Evolutionary conservation across 2,329 filamentous ascomycete species (phyloP).

Genomic region (Elsinoe fawcettii): DNA sequence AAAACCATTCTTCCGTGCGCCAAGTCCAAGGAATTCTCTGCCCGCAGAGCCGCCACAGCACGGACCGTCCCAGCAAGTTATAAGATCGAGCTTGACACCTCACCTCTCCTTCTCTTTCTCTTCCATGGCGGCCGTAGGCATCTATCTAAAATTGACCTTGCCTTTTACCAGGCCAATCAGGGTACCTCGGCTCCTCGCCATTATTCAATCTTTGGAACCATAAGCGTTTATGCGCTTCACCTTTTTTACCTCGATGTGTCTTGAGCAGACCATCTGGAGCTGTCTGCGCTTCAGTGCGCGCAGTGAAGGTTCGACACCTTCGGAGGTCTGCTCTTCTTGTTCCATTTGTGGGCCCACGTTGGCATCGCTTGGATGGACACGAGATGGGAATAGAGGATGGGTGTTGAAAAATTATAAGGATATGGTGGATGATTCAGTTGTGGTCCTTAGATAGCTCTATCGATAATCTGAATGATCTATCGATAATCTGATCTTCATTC

Average conservation of each 20-base stretch:
- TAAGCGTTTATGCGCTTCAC: neutral
- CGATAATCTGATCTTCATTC: too few species aligned
- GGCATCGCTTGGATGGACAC: too few species aligned
- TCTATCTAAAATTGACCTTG: constrained; percentile 17
- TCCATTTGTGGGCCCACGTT: too few species aligned
- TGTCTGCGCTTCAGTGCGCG: constrained; percentile 1
- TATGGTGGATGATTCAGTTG: too few species aligned
- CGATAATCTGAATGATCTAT: too few species aligned
- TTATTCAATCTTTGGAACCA: constrained; percentile 17
- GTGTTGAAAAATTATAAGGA: too few species aligned
- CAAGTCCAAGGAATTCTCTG: neutral
- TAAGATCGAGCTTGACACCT: neutral
- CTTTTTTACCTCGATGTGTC: constrained; percentile 6
- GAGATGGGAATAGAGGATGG: too few species aligned
- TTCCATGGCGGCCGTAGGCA: constrained; percentile 10
- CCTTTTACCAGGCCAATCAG: constrained; percentile 18
- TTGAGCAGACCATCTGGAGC: constrained; percentile 3
- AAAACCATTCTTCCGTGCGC: neutral
- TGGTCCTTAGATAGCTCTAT: too few species aligned
- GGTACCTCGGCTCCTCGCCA: constrained; percentile 14
- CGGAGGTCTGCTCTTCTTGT: neutral
- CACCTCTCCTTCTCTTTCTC: neutral
- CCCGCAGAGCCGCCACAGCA: neutral
- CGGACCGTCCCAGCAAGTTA: neutral
- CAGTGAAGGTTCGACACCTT: constrained; percentile 11